Conservation (phyloP, 2,329 filamentous ascomycete genomes). For the Colletotrichum agaves region DNA sequence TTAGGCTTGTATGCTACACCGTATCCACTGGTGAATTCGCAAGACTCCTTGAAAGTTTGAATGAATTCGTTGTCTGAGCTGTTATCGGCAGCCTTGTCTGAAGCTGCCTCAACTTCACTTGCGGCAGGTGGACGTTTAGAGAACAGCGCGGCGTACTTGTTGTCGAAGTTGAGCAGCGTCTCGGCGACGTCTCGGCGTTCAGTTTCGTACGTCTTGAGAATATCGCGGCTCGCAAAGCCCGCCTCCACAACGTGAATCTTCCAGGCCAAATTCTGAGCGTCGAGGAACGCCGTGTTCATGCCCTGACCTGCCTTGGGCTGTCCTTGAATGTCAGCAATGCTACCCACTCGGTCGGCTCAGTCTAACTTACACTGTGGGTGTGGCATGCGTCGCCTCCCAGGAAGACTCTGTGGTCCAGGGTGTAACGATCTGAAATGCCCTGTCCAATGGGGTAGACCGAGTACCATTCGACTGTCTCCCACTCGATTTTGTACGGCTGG, state of each 20-base stretch:
- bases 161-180: slow-evolving; percentile 85
- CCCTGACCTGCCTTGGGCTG: slow-evolving; percentile 81
- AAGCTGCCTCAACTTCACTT: slow-evolving; percentile 77
- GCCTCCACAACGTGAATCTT: slow-evolving; percentile 92
- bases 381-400: slow-evolving; percentile 83
- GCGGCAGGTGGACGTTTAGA: slow-evolving; percentile 80
- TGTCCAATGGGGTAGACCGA: slow-evolving; percentile 83
- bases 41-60: slow-evolving; percentile 88
- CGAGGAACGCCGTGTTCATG: slow-evolving; percentile 83
- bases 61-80: slow-evolving; percentile 81
- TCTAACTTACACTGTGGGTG: slow-evolving; percentile 73
- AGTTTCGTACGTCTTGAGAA: slow-evolving; percentile 86
- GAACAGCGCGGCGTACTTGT: slow-evolving; percentile 90
- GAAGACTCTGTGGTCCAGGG: slow-evolving; percentile 76
- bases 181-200: slow-evolving; percentile 89
- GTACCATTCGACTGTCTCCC: slow-evolving; percentile 77
- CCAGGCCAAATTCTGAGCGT: slow-evolving; percentile 92
- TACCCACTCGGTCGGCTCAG: neutral
- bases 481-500: slow-evolving; percentile 73
- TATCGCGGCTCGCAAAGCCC: slow-evolving; percentile 79
- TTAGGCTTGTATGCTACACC: slow-evolving; percentile 89
- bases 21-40: slow-evolving; percentile 93
- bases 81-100: slow-evolving; percentile 45
- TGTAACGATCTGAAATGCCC: slow-evolving; percentile 75
- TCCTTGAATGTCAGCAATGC: slow-evolving; percentile 39